A percentile compares a stretch with the other conserved stretches of the same genome.
Evolutionary conservation across 139 green algal genomes (phyloP).

Genomic region (Chlamydomonas incerta): DNA sequence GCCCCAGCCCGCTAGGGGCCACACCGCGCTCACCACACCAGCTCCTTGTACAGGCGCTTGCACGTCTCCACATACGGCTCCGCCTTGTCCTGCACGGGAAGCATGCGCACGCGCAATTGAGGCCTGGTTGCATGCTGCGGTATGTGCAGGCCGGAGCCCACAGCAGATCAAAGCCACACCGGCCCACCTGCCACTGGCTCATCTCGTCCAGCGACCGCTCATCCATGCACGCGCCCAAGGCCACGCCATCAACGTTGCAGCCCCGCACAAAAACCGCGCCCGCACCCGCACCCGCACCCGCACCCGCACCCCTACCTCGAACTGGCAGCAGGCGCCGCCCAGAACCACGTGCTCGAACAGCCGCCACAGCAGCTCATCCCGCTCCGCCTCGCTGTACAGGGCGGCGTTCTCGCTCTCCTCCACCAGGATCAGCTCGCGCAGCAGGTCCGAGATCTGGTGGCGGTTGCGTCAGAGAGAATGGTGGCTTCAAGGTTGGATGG

Average conservation of each 20-base stretch:
- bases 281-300: too few species aligned
- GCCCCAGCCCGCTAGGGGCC: neutral
- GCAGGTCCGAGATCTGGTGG: constrained; percentile 63
- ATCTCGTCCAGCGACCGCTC: too few species aligned
- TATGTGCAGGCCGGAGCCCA: too few species aligned
- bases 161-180: too few species aligned
- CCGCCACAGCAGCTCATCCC: constrained; percentile 62
- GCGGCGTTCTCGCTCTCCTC: constrained; percentile 63
- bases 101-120: too few species aligned
- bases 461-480: too few species aligned
- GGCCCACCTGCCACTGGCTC: too few species aligned
- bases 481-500: too few species aligned
- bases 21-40: constrained; percentile 48
- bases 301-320: constrained; percentile 53
- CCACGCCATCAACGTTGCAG: too few species aligned
- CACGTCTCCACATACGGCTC: constrained; percentile 60
- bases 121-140: too few species aligned
- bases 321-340: constrained; percentile 67
- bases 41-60: constrained; percentile 70
- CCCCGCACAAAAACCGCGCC: too few species aligned
- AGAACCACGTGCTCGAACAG: constrained; percentile 65
- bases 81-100: constrained; percentile 59
- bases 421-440: constrained; percentile 67
- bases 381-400: constrained; percentile 59
- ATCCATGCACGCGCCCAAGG: too few species aligned